A percentile compares a stretch with the other conserved stretches of the same genome.
These are phyloP conservation scores for Danielia oregonensis DNA, from an alignment of 805 yeast species.

Conservation along the genomic window DNA sequence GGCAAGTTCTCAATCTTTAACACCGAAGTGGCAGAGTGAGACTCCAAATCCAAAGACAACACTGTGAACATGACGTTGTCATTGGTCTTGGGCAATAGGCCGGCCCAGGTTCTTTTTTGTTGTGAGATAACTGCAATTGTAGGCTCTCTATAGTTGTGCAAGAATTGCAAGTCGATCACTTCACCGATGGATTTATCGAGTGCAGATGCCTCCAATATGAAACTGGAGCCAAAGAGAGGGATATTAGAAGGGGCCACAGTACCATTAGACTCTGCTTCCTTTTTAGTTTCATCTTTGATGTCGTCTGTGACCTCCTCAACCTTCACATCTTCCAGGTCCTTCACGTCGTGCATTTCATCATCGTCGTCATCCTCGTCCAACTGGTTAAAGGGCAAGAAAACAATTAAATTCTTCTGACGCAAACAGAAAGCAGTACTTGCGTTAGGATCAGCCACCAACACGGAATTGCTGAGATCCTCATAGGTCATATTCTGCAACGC, in stretches of 20 bases:
- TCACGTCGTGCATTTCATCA: conserved; percentile 20
- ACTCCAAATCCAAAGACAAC: conserved; percentile 60
- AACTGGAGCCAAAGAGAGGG: conserved; percentile 48
- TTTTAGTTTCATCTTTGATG: not conserved
- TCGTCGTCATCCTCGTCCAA: conserved; percentile 40
- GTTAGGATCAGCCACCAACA: conserved; percentile 60
- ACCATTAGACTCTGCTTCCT: not conserved
- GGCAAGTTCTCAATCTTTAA: conserved; percentile 65
- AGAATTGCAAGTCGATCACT: conserved; percentile 67
- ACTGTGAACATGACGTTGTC: conserved; percentile 64
- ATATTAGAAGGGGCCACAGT: conserved; percentile 2
- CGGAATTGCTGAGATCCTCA: conserved; percentile 39
- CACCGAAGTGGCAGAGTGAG: conserved; percentile 61
- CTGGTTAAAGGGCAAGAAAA: conserved; percentile 62
- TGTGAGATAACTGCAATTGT: conserved; percentile 69
- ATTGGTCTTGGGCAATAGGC: conserved; percentile 54
- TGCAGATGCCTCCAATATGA: conserved; percentile 52
- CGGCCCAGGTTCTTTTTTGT: conserved; percentile 68
- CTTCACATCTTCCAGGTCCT: not conserved
- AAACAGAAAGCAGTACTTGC: conserved; percentile 49
- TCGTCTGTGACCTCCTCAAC: conserved; percentile 2
- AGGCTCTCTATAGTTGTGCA: conserved; percentile 76
- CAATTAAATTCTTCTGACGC: conserved; percentile 64
- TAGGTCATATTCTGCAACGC: conserved; percentile 50
- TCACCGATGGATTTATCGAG: conserved; percentile 57